Evolutionary conservation across 179 eudicot species (phyloP), one percentile per base, ranked within the genome.

Genomic region (Heliamphora pulchella): DNA sequence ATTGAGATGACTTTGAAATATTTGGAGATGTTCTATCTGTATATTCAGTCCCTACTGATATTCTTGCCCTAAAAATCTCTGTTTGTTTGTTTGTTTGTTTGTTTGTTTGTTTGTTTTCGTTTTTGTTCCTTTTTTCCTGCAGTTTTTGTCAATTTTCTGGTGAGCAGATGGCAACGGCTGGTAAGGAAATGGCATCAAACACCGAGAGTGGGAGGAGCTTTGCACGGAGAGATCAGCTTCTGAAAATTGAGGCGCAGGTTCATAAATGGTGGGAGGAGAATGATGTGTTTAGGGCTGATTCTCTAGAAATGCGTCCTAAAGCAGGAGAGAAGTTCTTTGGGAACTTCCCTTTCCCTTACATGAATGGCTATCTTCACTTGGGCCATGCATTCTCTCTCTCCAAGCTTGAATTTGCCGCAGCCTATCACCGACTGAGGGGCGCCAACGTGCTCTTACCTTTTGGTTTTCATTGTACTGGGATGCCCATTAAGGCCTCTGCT

Each of bases 401-500:
- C 41, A 93, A 91, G 86, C 91, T 93, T 22, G 96, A 93, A 78
- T 93, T 91, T 83, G 96, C 96, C 20, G 91, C 96, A 15, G 91
- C 93, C 1, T 93, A 83, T 81, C 96, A 91, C 82, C 88, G 96
- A 54, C 83, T 91, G 81, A 93, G 86, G 80, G 97, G 97, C 43
- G 92, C 91, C 74, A 93, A 90, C 66, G 96, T 93, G 6, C 89
- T 93, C 63, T 84, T 91, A 78, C 97, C 97, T 41, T 91, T 93
- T 84, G 97, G 85, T 57, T 93, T 93, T 70, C 97, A 93, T 68
- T 91, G 94, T 74, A 93, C 97, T 61, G 97, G 97, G 20, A 91
- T 93, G 96, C 97, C 97, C 64, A 93, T 93, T 79, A 93, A 93
- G 87, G 97, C 97, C 51, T 90, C 96, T 14, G 92, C 97, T n/a